Evolutionary conservation across 1,284 basidiomycete species (phyloP).

Genomic region (Malassezia globosa): DNA sequence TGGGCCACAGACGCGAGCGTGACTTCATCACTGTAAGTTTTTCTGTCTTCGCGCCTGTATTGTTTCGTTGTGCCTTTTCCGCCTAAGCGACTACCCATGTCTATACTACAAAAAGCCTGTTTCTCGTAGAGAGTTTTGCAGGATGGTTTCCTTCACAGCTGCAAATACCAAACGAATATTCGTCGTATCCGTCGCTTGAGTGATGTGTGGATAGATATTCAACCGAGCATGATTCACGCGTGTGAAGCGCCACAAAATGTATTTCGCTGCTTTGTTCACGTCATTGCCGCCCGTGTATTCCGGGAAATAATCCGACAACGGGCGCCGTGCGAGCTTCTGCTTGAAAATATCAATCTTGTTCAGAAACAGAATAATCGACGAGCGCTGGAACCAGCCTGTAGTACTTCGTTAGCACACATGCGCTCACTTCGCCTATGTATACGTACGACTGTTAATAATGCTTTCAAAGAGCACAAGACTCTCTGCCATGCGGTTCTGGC

Average conservation of each 20-base stretch:
- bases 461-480: conserved; percentile 84
- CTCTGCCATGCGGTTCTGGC: conserved; percentile 82
- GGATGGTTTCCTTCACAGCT: conserved; percentile 67
- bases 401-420: too few species aligned
- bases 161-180: conserved; percentile 82
- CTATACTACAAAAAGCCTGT: conserved; percentile 13
- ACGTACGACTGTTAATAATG: conserved; percentile 62
- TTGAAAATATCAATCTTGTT: conserved; percentile 97
- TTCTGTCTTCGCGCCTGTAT: too few species aligned
- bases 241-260: conserved; percentile 93
- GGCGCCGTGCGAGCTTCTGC: conserved; percentile 63
- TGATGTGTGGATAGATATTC: conserved; percentile 48
- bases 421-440: too few species aligned
- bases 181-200: conserved; percentile 55
- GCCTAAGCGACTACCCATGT: too few species aligned
- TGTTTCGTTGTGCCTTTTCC: too few species aligned
- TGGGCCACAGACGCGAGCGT: conserved; percentile 36
- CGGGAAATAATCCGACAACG: conserved; percentile 78
- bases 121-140: conserved; percentile 16
- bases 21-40: conserved; percentile 3
- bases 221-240: conserved; percentile 64
- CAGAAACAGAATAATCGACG: conserved; percentile 66
- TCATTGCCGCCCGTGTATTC: conserved; percentile 83
- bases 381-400: conserved; percentile 88
- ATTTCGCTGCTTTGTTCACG: conserved; percentile 95